These are phyloP conservation scores for Echium plantagineum DNA, from an alignment of 257 asterid genomes.

Conservation along the genomic window DNA sequence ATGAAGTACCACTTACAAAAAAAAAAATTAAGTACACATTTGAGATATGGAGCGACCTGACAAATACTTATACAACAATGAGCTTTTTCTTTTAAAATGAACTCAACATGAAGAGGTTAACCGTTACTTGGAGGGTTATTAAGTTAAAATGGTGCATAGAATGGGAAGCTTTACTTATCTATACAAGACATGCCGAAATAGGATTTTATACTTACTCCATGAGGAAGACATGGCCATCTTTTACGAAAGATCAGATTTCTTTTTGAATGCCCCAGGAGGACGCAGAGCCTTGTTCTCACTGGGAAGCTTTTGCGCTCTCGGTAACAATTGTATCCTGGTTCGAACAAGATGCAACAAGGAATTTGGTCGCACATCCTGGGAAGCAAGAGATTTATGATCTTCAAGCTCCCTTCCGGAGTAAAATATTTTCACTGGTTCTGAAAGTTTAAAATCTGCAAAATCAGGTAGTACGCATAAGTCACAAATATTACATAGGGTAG, in stretches of 20 bases:
- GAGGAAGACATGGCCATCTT: conserved; percentile 92
- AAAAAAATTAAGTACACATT: neutral
- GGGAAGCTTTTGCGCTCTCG: conserved; percentile 94
- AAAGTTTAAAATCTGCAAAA: conserved; percentile 68
- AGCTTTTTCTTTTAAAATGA: neutral
- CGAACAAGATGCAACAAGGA: conserved; percentile 95
- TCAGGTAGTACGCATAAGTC: conserved; percentile 7
- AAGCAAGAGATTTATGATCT: conserved; percentile 67
- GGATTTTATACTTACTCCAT: conserved; percentile 78
- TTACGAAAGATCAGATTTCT: conserved; percentile 95
- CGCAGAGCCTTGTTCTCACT: conserved; percentile 92
- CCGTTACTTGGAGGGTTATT: neutral
- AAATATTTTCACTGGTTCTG: conserved; percentile 82
- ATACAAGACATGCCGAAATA: conserved; percentile 8
- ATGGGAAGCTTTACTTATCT: neutral
- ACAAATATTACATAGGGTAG: neutral
- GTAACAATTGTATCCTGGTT: conserved; percentile 67
- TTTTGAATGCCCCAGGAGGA: conserved; percentile 99
- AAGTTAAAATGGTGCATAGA: neutral
- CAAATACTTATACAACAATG: neutral
- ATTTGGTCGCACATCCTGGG: conserved; percentile 68
- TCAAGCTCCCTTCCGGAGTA: conserved; percentile 88
- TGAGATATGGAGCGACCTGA: neutral
- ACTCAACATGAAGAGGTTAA: neutral
- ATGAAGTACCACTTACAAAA: neutral